Evolutionary conservation across 23 red algal genomes (phyloP).

Genomic region (Rhodosorus marinus): DNA sequence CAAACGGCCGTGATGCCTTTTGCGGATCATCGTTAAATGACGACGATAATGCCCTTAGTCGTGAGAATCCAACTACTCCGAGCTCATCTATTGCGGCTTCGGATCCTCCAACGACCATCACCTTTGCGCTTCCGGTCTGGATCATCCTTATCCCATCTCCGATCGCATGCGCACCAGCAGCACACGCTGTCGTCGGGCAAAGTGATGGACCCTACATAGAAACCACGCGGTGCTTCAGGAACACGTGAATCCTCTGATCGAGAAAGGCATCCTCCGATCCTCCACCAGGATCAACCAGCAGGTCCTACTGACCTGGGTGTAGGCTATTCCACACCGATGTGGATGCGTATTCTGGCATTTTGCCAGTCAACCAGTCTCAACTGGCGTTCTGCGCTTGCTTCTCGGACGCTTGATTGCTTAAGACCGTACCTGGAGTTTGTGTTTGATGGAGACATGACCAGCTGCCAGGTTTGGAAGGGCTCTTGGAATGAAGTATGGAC

Average conservation of each 20-base stretch:
- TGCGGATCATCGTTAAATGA: background rate
- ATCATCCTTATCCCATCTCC: conserved; percentile 26
- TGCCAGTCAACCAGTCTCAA: too few species aligned
- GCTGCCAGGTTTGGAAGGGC: conserved; percentile 38
- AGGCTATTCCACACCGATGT: too few species aligned
- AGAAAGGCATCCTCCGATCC: too few species aligned
- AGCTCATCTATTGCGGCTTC: conserved; percentile 27
- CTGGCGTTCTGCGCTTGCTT: too few species aligned
- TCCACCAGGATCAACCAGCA: too few species aligned
- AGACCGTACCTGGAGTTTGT: conserved; percentile 11
- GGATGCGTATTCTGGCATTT: too few species aligned
- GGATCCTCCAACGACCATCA: conserved; percentile 52
- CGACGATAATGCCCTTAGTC: conserved; percentile 24
- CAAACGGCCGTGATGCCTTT: conserved; percentile 39
- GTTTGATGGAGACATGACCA: conserved; percentile 30
- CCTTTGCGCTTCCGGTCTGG: conserved; percentile 27
- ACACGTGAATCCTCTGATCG: too few species aligned
- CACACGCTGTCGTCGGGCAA: conserved; percentile 44
- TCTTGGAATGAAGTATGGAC: conserved; percentile 49
- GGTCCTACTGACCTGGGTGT: too few species aligned
- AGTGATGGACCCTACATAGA: too few species aligned
- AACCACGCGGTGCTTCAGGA: too few species aligned
- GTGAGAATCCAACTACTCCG: conserved; percentile 39
- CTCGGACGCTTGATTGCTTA: too few species aligned
- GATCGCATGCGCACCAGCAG: conserved; percentile 52